phyloP scores from a whole-genome alignment of 1,284 basidiomycete species.

The Apiotrichum akiyoshidainum region DNA sequence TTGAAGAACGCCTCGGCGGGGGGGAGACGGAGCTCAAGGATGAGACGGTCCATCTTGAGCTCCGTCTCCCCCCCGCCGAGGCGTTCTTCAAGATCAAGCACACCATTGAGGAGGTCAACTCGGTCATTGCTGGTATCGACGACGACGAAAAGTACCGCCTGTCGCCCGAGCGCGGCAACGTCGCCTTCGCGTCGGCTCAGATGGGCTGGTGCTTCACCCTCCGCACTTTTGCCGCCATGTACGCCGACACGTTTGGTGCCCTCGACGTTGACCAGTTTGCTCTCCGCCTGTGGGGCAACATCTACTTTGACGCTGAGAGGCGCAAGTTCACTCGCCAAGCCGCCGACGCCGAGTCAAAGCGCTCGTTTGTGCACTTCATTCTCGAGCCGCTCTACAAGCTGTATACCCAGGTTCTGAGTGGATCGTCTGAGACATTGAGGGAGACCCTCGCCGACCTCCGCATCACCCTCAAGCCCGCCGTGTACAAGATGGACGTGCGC shows the following conservation, averaged over 20 bases:
- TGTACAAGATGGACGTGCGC: slow-evolving; percentile 97
- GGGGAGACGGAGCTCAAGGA: slow-evolving; percentile 45
- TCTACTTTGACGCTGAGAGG: slow-evolving; percentile 78
- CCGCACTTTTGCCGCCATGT: slow-evolving; percentile 91
- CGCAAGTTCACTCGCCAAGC: slow-evolving; percentile 87
- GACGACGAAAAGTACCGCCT: slow-evolving; percentile 80
- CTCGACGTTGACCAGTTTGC: slow-evolving; percentile 62
- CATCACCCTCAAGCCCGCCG: slow-evolving; percentile 84
- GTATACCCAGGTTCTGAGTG: slow-evolving; percentile 87
- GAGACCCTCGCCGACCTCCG: slow-evolving; percentile 74
- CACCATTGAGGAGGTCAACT: slow-evolving; percentile 97
- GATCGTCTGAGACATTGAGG: slow-evolving; percentile 79
- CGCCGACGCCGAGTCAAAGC: slow-evolving; percentile 71
- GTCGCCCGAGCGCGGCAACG: slow-evolving; percentile 92
- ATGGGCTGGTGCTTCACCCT: slow-evolving; percentile 98
- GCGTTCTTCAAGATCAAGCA: slow-evolving; percentile 99
- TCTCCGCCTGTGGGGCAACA: slow-evolving; percentile 93
- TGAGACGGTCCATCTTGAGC: slow-evolving; percentile 64
- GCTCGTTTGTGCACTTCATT: slow-evolving; percentile 95
- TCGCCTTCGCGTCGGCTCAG: slow-evolving; percentile 93
- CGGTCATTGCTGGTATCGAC: slow-evolving; percentile 86
- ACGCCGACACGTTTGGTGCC: slow-evolving; percentile 72
- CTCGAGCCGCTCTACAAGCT: slow-evolving; percentile 96
- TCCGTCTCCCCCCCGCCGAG: slow-evolving; percentile 90
- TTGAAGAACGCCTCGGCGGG: slow-evolving; percentile 68